Evolutionary conservation across 441 rosid genomes (phyloP).

Genomic region (Populus hybrid): DNA sequence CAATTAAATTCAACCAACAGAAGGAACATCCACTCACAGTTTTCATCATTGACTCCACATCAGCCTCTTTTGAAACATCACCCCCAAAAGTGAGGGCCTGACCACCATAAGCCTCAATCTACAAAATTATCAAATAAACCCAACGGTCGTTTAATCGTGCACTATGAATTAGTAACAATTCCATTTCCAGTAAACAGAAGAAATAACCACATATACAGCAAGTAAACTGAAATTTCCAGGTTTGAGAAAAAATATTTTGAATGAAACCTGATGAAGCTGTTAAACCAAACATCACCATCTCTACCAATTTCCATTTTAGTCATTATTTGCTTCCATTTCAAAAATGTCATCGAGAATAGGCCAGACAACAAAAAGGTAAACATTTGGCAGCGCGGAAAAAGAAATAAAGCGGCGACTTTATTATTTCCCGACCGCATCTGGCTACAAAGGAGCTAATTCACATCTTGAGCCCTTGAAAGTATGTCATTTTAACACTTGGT

Average conservation of each 20-base stretch:
- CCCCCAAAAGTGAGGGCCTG: conserved; percentile 92
- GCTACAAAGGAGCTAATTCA: not conserved
- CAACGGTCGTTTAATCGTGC: no score
- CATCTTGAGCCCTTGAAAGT: not conserved
- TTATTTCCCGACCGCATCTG: not conserved
- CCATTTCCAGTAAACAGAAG: not conserved
- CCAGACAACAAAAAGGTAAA: not conserved
- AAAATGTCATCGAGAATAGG: no score
- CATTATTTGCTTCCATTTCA: not conserved
- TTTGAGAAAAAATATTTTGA: not conserved
- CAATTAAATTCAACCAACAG: conserved; percentile 10
- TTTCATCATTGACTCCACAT: conserved; percentile 93
- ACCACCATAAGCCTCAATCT: conserved; percentile 90
- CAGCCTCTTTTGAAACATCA: conserved; percentile 85
- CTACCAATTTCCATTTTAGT: not conserved
- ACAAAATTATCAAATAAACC: conserved; percentile 21
- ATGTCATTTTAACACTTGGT: not conserved
- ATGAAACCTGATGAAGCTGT: not conserved
- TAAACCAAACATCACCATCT: not conserved
- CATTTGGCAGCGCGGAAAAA: not conserved
- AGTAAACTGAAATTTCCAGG: not conserved
- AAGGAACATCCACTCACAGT: conserved; percentile 50
- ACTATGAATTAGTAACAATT: not conserved
- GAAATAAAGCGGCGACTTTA: not conserved
- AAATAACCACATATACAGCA: not conserved